Percentiles rank a stretch among this genome's conserved stretches.
Conservation (phyloP, 768 basidiomycete genomes). For the Phaeotremella fagi region DNA sequence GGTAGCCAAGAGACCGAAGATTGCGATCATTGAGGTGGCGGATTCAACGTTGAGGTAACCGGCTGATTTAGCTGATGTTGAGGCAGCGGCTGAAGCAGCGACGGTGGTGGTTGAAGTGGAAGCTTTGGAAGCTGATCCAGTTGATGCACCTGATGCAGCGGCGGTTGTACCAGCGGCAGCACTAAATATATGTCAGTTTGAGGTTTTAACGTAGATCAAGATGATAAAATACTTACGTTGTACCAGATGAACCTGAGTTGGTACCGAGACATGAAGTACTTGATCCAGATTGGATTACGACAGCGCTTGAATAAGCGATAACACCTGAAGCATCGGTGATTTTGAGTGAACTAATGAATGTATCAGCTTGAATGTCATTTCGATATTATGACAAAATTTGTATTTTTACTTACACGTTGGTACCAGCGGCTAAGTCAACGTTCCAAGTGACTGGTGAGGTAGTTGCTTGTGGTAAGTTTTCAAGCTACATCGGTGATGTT, state of each 20-base stretch:
- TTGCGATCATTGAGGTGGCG: neutral
- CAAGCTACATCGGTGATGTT: constrained; percentile 2
- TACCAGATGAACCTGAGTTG: constrained; percentile 1
- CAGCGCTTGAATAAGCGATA: constrained; percentile 27
- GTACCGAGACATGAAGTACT: constrained; percentile 27
- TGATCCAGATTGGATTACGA: constrained; percentile 39
- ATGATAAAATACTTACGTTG: neutral
- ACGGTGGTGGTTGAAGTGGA: neutral
- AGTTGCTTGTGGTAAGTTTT: constrained; percentile 8
- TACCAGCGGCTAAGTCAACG: constrained; percentile 26
- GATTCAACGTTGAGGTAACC: neutral
- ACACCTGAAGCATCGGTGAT: constrained; percentile 37
- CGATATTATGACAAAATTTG: neutral
- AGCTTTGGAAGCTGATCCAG: constrained; percentile 11
- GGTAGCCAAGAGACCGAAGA: neutral
- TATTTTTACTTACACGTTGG: constrained; percentile 25
- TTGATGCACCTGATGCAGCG: constrained; percentile 11
- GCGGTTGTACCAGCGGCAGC: constrained; percentile 2
- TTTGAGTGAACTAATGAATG: constrained; percentile 16
- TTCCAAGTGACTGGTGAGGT: constrained; percentile 24
- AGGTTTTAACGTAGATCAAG: neutral
- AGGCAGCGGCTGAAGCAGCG: neutral
- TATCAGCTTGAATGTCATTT: neutral
- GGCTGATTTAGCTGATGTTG: neutral
- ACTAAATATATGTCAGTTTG: neutral